Percentiles rank a stretch among this genome's conserved stretches.
These are phyloP conservation scores for Naematelia encephala DNA, from an alignment of 768 basidiomycete genomes.

Conservation along the genomic window DNA sequence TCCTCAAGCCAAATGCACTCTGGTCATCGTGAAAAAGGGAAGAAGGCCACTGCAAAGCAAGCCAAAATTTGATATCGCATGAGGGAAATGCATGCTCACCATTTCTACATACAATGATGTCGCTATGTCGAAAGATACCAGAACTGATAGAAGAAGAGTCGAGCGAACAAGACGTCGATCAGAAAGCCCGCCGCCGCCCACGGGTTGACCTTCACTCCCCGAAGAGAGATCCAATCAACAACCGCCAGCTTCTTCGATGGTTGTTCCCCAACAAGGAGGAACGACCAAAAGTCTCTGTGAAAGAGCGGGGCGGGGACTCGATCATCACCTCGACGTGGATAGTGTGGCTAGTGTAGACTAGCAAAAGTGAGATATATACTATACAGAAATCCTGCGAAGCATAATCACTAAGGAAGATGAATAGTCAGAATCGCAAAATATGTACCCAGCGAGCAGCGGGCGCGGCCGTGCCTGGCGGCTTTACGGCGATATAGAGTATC, in stretches of 20 bases:
- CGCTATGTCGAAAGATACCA: background rate
- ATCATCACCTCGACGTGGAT: conserved; percentile 50
- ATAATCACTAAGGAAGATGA: background rate
- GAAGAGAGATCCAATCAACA: conserved; percentile 14
- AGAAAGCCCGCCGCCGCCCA: conserved; percentile 47
- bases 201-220: conserved; percentile 22
- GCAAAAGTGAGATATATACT: conserved; percentile 46
- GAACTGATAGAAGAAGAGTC: conserved; percentile 6
- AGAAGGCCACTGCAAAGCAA: background rate
- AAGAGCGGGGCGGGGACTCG: conserved; percentile 45
- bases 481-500: too few relatives aligned
- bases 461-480: background rate
- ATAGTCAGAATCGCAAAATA: background rate
- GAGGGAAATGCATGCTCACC: conserved; percentile 44
- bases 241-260: conserved; percentile 49
- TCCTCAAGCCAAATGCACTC: conserved; percentile 51
- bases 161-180: conserved; percentile 39
- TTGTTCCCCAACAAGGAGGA: conserved; percentile 3
- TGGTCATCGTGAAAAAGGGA: conserved; percentile 34
- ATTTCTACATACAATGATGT: conserved; percentile 15
- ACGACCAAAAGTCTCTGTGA: conserved; percentile 43
- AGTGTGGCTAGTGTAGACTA: conserved; percentile 50
- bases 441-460: background rate
- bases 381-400: conserved; percentile 46
- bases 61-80: background rate